Base-by-base conservation (phyloP, 208 protist genomes). In the Leishmania tarentolae region DNA sequence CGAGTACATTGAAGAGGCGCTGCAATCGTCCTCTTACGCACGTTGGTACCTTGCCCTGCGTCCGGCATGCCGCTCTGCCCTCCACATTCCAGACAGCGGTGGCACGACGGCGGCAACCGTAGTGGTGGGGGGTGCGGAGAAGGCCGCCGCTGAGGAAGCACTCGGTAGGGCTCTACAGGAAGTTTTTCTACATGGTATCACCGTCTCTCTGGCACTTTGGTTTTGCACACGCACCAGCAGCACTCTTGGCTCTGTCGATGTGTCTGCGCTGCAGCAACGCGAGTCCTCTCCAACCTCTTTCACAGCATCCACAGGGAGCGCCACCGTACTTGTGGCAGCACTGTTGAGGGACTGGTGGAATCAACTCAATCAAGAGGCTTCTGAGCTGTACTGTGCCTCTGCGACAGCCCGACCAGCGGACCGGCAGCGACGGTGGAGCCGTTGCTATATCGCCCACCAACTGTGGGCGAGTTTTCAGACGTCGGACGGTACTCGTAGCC, bases 201-300 rank as follows among this genome's bases (percentile, higher is more conserved):
- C 76, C 42, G 50, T 35, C 57, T 85, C 82, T 40, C 82, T 85
- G 21, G 82, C 77, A 19, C 73, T 75, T 71, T 85, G 82, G 82
- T 82, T 76, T 59, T 44, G 50, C 63, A 52, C 50, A 28, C 42
- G 15, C 15, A 19, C 56, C 53, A 77, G 37, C 35, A 21, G 53
- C 40, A 31, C 28, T 24, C 40, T n/a, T 44, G 28, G 0, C 74
- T 37, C 19, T 24, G 35, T 76, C 15, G 72, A 24, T 13, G n/a
- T 28, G 72, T 37, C 17, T 46, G 31, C 46, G 46, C 13, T 21
- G 47, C 72, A 40, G 31, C 19, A 21, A 28, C 4, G 50, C n/a
- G 72, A 76, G 72, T 31, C 35, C 44, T 61, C 50, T 24, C 47
- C 46, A 47, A n/a, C 21, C 47, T 42, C 44, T 7, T 24, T 76